phyloP scores from a whole-genome alignment of 2,329 filamentous ascomycete genomes.

The Pseudogymnoascus pannorum region DNA sequence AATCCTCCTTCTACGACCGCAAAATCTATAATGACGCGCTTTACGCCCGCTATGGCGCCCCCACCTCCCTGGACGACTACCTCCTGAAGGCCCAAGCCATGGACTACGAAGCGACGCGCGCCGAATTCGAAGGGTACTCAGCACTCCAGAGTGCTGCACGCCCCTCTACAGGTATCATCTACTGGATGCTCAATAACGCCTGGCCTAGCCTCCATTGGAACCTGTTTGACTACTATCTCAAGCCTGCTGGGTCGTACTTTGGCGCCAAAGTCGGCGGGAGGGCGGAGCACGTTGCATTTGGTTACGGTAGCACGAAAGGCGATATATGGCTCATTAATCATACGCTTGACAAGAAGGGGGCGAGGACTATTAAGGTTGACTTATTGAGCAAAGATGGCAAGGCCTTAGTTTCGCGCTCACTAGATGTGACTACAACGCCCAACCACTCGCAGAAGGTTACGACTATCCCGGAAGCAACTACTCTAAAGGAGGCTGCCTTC shows the following conservation, averaged over 20 bases:
- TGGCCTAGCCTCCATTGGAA: constrained; percentile 62
- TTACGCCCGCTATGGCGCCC: constrained; percentile 43
- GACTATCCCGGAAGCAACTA: constrained; percentile 27
- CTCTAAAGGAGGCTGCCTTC: constrained; percentile 39
- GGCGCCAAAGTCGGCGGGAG: constrained; percentile 47
- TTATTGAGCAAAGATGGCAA: constrained; percentile 43
- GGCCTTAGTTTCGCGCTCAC: constrained; percentile 29
- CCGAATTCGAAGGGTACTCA: constrained; percentile 51
- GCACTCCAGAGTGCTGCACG: constrained; percentile 42
- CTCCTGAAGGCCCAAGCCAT: constrained; percentile 52
- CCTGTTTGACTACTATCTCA: constrained; percentile 56
- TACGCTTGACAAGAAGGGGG: constrained; percentile 33
- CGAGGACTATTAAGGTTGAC: constrained; percentile 40
- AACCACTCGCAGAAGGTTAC: constrained; percentile 37
- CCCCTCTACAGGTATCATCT: constrained; percentile 53
- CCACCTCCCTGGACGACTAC: constrained; percentile 48
- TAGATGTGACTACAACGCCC: constrained; percentile 33
- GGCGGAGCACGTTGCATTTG: constrained; percentile 47
- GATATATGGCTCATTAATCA: constrained; percentile 49
- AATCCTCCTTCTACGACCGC: constrained; percentile 48
- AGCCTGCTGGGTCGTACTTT: constrained; percentile 50
- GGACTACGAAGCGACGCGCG: constrained; percentile 57
- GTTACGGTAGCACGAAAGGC: constrained; percentile 37
- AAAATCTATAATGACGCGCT: constrained; percentile 51
- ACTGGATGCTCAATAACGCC: constrained; percentile 62